Evolutionary conservation across 2,329 filamentous ascomycete genomes (phyloP), one percentile per base, ranked within the genome.

Genomic region (Cadophora gregata): DNA sequence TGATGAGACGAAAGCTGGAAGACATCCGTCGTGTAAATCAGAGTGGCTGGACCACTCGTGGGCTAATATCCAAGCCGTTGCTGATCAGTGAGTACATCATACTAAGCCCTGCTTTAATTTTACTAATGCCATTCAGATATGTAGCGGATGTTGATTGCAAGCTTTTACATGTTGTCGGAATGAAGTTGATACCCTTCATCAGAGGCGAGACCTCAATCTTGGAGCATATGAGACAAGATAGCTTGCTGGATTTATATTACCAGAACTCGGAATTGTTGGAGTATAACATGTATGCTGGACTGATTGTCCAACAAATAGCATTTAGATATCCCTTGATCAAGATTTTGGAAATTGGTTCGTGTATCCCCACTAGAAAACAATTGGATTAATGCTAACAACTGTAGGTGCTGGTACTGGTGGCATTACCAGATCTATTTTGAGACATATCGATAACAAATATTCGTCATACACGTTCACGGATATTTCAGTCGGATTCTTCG

Each of bases 401-500:
- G 48, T 51, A 62, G 81, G 81, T 19, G 81, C 79, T 10, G 82
- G 82, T 1, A 82, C 80, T 3, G 82, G 81, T 3, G 78, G 77
- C 12, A 76, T 80, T 0, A 84, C 82, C 0, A 71, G 75, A 5
- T 62, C 65, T 1, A 72, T 84, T 5, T 68, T 84, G 4, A 64
- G 72, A 4, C 58, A 63, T 5, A 67, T 83, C 12, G 77, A 73
- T 1, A 21, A 70, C n/a, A 9, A 65, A 3, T 81, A 79, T 55
- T 69, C 74, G 2, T 77, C 75, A 1, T 85, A 84, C 70, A 81
- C 79, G 0, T 85, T 76, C 71, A 84, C 83, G 0, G 82, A 84
- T 64, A 78, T 83, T 14, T 79, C 79, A 0, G 65, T 75, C 3
- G 77, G 75, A 8, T 81, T 81, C 73, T 82, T 84, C 59, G 77